Base-by-base conservation (phyloP, 2,329 filamentous ascomycete species). In the Neopestalotiopsis rosae region DNA sequence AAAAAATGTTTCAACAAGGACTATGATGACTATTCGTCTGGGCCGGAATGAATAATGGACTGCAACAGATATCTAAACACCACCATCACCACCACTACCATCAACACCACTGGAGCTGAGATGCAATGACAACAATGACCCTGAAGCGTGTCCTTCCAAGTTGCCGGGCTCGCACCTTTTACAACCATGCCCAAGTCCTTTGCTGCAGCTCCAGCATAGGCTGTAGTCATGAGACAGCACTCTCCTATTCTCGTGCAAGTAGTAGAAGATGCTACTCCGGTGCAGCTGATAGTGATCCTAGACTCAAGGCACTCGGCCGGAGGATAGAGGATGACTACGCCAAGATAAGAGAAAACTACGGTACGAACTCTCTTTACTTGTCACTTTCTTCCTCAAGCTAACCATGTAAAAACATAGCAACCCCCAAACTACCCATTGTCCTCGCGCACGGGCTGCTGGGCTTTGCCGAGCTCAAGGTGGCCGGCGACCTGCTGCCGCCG, bases 371-470 rank as follows among this genome's bases (percentile, higher is more conserved):
- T 28, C 24, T 28, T 28, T 28, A 3, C 24, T 28, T 28, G 24
- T 28, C 24, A 3, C 24, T 28, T 4, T 28, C 24, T 28, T 3
- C 24, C 24, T 28, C 24, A 28, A 28, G 68, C 58, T 40, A 12
- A 76, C 69, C 59, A 38, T 28, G 24, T 28, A 3, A 28, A 28
- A 68, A 13, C 58, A 40, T 49, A 88, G 86, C 83, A 56, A 86
- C 86, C 4, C 89, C 89, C 2, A 87, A 87, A 73, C 75, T 90
- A 72, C 88, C 89, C 59, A 86, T 92, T 67, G 88, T 91, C 67
- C 86, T 92, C 42, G 89, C 89, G 66, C 90, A 91, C 74, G 90
- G 90, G 68, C 82, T 92, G 63, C 81, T 91, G 65, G 90, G 90
- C 73, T 92, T 91, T 76, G 84, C 87, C 49, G 86, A 90, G 75